Percentiles rank a stretch among this genome's conserved stretches.
Evolutionary conservation across 768 basidiomycete species (phyloP).

Genomic region (Collybia mongolica): DNA sequence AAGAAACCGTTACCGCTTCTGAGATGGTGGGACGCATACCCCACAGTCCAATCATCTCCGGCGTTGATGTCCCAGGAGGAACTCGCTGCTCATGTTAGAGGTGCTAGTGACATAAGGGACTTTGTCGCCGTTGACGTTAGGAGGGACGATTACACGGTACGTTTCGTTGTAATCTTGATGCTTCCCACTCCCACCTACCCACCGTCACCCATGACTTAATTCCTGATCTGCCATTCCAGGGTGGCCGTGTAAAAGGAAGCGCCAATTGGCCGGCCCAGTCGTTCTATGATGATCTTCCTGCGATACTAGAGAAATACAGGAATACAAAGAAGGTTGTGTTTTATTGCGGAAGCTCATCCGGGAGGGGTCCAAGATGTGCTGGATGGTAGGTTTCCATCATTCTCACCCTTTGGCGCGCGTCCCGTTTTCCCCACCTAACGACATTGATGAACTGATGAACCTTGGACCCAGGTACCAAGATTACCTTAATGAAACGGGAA

Average conservation of each 20-base stretch:
- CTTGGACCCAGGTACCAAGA: constrained; percentile 45
- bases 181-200: background rate
- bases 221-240: constrained; percentile 26
- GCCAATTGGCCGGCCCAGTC: constrained; percentile 47
- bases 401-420: background rate
- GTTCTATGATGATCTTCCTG: constrained; percentile 43
- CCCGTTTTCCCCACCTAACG: too few species aligned
- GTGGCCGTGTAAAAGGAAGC: constrained; percentile 53
- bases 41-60: constrained; percentile 31
- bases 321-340: constrained; percentile 45
- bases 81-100: constrained; percentile 32
- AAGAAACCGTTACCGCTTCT: constrained; percentile 26
- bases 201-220: background rate
- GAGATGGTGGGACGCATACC: constrained; percentile 58
- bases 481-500: constrained; percentile 30
- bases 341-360: constrained; percentile 51
- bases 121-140: constrained; percentile 49
- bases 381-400: constrained; percentile 39
- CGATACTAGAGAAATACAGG: constrained; percentile 39
- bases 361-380: constrained; percentile 53
- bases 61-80: constrained; percentile 31
- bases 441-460: background rate
- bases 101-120: constrained; percentile 6
- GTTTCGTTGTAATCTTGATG: constrained; percentile 11
- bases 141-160: constrained; percentile 42